Evolutionary conservation across 2,329 filamentous ascomycete genomes (phyloP).

Genomic region (Fusarium clavum): DNA sequence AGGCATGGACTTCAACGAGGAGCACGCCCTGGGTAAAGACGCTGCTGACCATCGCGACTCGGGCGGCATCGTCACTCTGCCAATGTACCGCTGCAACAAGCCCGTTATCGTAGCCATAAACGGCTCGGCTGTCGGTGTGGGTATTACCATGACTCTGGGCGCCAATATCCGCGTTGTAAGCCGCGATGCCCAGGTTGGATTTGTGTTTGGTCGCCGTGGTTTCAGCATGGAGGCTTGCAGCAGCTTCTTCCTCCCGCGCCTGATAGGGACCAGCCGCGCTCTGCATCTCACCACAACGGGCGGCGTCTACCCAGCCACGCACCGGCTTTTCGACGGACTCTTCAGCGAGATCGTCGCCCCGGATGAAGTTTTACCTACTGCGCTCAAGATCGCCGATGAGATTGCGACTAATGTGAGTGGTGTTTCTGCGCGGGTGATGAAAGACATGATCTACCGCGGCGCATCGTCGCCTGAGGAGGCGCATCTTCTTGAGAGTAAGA

Average conservation of each 20-base stretch:
- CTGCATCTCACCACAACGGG: constrained; percentile 76
- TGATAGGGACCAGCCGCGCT: constrained; percentile 73
- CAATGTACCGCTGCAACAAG: constrained; percentile 68
- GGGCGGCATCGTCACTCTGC: constrained; percentile 65
- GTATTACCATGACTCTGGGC: constrained; percentile 71
- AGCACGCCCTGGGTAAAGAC: constrained; percentile 42
- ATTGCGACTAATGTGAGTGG: constrained; percentile 74
- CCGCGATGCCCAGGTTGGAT: constrained; percentile 73
- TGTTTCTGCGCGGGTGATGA: constrained; percentile 74
- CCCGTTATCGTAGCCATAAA: constrained; percentile 70
- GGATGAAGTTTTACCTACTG: constrained; percentile 71
- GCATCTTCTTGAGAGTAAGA: constrained; percentile 74
- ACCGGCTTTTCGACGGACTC: constrained; percentile 66
- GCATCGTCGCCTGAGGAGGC: constrained; percentile 72
- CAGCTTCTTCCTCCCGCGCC: constrained; percentile 77
- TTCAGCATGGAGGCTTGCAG: constrained; percentile 78
- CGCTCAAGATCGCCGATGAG: constrained; percentile 74
- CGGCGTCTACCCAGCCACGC: constrained; percentile 63
- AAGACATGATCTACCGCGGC: constrained; percentile 75
- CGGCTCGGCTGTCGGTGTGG: constrained; percentile 69
- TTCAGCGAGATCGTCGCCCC: constrained; percentile 74
- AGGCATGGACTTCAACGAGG: constrained; percentile 65
- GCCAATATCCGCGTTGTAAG: constrained; percentile 66
- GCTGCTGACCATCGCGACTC: constrained; percentile 58
- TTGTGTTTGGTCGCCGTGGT: constrained; percentile 78